Base-by-base conservation (phyloP, 225 moss, liverwort and hornwort species). In the Anthoceros angustus region DNA sequence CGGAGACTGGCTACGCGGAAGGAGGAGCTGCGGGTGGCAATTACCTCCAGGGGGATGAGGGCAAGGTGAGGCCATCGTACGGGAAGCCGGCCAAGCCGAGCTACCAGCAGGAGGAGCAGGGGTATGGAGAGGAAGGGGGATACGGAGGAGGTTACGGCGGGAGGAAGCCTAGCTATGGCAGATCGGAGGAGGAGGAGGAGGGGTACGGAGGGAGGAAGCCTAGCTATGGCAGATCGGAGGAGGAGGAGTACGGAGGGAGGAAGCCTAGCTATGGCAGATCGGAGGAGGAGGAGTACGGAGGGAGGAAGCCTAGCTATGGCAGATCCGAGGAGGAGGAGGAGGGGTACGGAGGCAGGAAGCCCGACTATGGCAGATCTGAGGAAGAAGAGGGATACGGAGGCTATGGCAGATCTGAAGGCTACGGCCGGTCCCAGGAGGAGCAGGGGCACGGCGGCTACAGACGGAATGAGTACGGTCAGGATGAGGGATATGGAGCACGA, bases 91-190 rank as follows among this genome's bases (percentile, higher is more conserved):
- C 55, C 23, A 20, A 55, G n/a, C 55, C 55, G n/a, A 55, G 55
- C 55, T 55, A 55, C 55, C 5, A 55, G n/a, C n/a, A 55, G 4
- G 55, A 7, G 18, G 55, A 20, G 55, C n/a, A 55, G n/a, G n/a
- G n/a, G n/a, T n/a, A n/a, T n/a, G n/a, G n/a, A n/a, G n/a, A n/a
- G n/a, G n/a, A n/a, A 23, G 55, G n/a, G 6, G 55, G n/a, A 6
- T 55, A 55, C 14, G 55, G 55, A 7, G 55, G 55, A 9, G 18
- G n/a, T n/a, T 50, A 50, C 49, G 49, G 49, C 16, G 55, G 55
- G n/a, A 20, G 55, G 55, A 55, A 55, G 55, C 55, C 55, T 23
- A 55, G 55, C 18, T 55, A 55, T 15, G 55, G 55, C 55, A 55
- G 8, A 55, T 15, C 6, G 0, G 55, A 55, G 55, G 55, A 55